Evolutionary conservation across 257 asterid genomes (phyloP).

Genomic region (Hygrophila difformis): DNA sequence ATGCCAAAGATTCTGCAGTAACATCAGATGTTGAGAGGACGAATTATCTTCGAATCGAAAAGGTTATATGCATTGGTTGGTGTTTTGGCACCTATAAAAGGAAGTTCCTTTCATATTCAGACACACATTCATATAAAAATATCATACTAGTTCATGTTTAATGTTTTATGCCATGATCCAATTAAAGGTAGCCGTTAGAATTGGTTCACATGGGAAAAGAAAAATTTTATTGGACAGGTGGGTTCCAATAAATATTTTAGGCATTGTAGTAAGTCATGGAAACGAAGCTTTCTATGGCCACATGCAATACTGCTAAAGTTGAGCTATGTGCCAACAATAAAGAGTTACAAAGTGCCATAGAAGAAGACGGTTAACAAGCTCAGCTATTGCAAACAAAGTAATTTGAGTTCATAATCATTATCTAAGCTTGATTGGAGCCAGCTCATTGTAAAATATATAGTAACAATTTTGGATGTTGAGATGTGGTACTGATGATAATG

Average conservation of each 20-base stretch:
- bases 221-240: neutral
- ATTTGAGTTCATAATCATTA: neutral
- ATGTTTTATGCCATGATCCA: conserved; percentile 9
- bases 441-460: neutral
- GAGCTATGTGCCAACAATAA: neutral
- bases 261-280: neutral
- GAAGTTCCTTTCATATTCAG: conserved; percentile 10
- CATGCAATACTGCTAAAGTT: conserved; percentile 1
- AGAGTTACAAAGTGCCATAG: neutral
- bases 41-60: conserved; percentile 26
- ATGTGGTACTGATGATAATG: neutral
- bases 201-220: conserved; percentile 6
- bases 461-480: neutral
- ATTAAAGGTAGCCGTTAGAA: conserved; percentile 5
- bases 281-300: neutral
- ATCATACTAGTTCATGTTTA: conserved; percentile 5
- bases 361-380: neutral
- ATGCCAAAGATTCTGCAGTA: conserved; percentile 18
- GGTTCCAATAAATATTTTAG: conserved; percentile 1
- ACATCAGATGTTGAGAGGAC: conserved; percentile 18
- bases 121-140: neutral
- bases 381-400: neutral
- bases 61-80: conserved; percentile 18
- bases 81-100: conserved; percentile 19
- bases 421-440: neutral